A percentile compares a stretch with the other conserved stretches of the same genome.
phyloP scores from a whole-genome alignment of 75 land plant species.

The Isoetes taiwanensis region DNA sequence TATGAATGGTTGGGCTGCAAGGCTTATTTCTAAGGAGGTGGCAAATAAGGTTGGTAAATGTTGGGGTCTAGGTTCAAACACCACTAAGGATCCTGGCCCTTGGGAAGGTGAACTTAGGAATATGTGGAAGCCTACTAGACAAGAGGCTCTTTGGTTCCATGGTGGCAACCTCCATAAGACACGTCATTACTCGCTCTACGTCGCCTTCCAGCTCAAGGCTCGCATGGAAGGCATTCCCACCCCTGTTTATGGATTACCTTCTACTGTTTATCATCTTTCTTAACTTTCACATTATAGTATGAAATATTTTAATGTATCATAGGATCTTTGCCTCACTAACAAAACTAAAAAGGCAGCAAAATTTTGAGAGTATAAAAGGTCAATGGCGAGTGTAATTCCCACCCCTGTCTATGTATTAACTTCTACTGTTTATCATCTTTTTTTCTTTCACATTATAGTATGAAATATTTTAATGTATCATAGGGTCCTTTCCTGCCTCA shows the following conservation, averaged over 20 bases:
- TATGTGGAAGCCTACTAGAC: constrained; percentile 11
- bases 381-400: too few species aligned
- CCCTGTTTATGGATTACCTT: constrained; percentile 9
- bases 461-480: too few species aligned
- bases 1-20: constrained; percentile 1
- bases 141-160: background rate
- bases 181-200: background rate
- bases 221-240: constrained; percentile 17
- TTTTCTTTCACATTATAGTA: too few species aligned
- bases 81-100: constrained; percentile 10
- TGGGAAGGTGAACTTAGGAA: constrained; percentile 4
- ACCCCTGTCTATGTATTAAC: too few species aligned
- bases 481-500: too few species aligned
- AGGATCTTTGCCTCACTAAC: too few species aligned
- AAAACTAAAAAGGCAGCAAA: too few species aligned
- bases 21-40: constrained; percentile 12
- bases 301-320: too few species aligned
- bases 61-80: constrained; percentile 13
- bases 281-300: too few species aligned
- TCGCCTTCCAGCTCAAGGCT: constrained; percentile 10
- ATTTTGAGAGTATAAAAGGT: too few species aligned
- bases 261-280: too few species aligned
- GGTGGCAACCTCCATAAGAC: constrained; percentile 11
- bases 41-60: constrained; percentile 9
- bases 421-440: too few species aligned